phyloP scores from a whole-genome alignment of 768 basidiomycete species.

The Serendipita vermifera region DNA sequence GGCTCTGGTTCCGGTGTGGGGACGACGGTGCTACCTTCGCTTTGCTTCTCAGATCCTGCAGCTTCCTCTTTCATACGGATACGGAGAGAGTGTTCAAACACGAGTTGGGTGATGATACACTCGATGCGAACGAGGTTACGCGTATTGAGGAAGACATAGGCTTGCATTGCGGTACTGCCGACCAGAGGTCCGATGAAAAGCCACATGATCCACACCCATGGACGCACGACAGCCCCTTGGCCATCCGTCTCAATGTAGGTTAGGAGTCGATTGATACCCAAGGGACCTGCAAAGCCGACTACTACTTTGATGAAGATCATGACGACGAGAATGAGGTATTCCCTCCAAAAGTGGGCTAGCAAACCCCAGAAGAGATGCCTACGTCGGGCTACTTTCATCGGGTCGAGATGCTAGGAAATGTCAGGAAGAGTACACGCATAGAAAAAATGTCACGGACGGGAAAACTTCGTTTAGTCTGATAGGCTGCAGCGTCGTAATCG shows the following conservation, averaged over 20 bases:
- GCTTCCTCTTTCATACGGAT: slow-evolving; percentile 45
- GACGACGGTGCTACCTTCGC: slow-evolving; percentile 16
- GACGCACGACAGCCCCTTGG: slow-evolving; percentile 35
- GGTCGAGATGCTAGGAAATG: slow-evolving; percentile 14
- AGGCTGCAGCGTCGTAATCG: slow-evolving; percentile 20
- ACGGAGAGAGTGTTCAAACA: slow-evolving; percentile 74
- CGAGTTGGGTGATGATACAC: slow-evolving; percentile 43
- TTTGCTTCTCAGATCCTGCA: slow-evolving; percentile 10
- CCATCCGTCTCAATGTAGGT: slow-evolving; percentile 46
- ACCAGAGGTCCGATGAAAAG: slow-evolving; percentile 38
- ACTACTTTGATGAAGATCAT: slow-evolving; percentile 18
- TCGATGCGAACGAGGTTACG: slow-evolving; percentile 38
- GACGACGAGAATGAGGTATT: slow-evolving; percentile 16
- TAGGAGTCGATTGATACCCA: slow-evolving; percentile 31
- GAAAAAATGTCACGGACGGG: not conserved
- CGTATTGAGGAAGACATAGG: slow-evolving; percentile 39
- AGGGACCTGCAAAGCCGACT: slow-evolving; percentile 26
- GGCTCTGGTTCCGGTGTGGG: too few relatives aligned
- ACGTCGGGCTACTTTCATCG: slow-evolving; percentile 21
- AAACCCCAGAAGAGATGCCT: slow-evolving; percentile 23
- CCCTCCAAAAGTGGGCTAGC: slow-evolving; percentile 18
- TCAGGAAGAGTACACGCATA: not conserved
- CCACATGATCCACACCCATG: slow-evolving; percentile 55
- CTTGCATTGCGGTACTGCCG: slow-evolving; percentile 35
- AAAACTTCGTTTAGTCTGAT: slow-evolving; percentile 17